A percentile compares a stretch with the other conserved stretches of the same genome.
Conservation (phyloP, 495 filamentous ascomycete genomes). For the Penicillium alfredii region DNA sequence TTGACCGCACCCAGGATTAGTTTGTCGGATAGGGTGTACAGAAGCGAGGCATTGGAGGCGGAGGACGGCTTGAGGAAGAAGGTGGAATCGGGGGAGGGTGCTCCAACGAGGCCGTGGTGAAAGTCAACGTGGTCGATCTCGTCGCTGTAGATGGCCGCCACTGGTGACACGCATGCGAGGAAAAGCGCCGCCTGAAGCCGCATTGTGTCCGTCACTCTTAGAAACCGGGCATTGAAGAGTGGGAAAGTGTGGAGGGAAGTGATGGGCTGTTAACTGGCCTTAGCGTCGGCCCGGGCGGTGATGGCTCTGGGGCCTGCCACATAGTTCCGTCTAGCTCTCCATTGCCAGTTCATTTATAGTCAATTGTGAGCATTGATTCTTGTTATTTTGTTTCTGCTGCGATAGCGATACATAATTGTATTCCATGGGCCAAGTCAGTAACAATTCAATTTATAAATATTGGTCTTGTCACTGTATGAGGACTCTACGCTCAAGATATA, state of each 20-base stretch:
- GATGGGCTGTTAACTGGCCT: too few relatives aligned
- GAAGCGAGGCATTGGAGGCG: conserved; percentile 75
- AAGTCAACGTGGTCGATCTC: conserved; percentile 91
- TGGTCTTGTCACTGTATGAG: too few relatives aligned
- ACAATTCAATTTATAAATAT: too few relatives aligned
- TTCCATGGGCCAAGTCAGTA: too few relatives aligned
- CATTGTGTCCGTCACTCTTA: conserved; percentile 33
- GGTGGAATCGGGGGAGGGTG: conserved; percentile 72
- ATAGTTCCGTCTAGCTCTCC: too few relatives aligned
- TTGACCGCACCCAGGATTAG: conserved; percentile 82
- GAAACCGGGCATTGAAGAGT: conserved; percentile 27
- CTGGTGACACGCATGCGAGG: conserved; percentile 35
- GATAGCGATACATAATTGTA: too few relatives aligned
- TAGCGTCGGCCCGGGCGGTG: too few relatives aligned
- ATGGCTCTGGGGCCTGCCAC: too few relatives aligned
- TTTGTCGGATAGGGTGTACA: conserved; percentile 85
- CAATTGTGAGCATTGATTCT: too few relatives aligned
- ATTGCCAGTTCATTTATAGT: too few relatives aligned
- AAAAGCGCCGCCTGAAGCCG: conserved; percentile 41
- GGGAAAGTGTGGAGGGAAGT: conserved; percentile 5
- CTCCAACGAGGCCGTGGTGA: conserved; percentile 82
- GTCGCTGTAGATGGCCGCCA: conserved; percentile 71
- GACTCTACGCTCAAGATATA: too few relatives aligned
- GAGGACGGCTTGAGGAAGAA: conserved; percentile 88
- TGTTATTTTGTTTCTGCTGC: too few relatives aligned